Base-by-base conservation (phyloP, 495 filamentous ascomycete genomes). In the Bacidia rubella region DNA sequence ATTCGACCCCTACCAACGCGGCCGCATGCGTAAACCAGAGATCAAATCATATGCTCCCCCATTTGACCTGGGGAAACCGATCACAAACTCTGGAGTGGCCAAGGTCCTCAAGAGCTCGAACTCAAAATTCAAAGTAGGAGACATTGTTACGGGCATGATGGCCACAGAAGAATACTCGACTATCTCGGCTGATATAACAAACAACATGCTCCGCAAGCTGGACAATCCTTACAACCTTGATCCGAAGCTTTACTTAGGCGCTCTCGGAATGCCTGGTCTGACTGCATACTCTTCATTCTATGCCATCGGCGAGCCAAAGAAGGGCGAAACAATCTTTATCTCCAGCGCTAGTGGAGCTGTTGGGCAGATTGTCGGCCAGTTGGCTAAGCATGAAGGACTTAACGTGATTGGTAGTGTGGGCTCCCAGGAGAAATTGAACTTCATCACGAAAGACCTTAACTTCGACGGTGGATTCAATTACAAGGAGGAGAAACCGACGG, bases 1-100 rank as follows among this genome's bases (percentile, higher is more conserved):
- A 53, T 86, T 83, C 66, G 90, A 96, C 69, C 90, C 90, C 7
- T 95, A 95, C 73, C 80, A 84, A 68, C 83, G 90, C 25, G 86
- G 86, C 49, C 75, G 78, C 49, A 77, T 79, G 76, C 69, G 74
- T 7, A 49, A 61, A 32, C 57, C 69, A 5, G 63, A 70, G 26
- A 54, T 63, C 57, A 77, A 83, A 62, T 86, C 82, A 2, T 90
- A 88, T 68, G 55, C 69, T 11, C 70, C 80, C 2, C 62, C 80
- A 17, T 88, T 74, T 61, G 52, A 51, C 0, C 65, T 87, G 24
- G 66, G 71, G 51, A 59, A 74, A 47, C 76, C 84, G 21, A 71
- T 92, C 49, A 60, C 65, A 50, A 86, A 76, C 64, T 52, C 57
- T 48, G 66, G 65, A 17, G 68, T 92, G 35, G 72, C 74, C 54